Conservation (phyloP, 2,329 filamentous ascomycete genomes). For the Arachnopeziza araneosa region DNA sequence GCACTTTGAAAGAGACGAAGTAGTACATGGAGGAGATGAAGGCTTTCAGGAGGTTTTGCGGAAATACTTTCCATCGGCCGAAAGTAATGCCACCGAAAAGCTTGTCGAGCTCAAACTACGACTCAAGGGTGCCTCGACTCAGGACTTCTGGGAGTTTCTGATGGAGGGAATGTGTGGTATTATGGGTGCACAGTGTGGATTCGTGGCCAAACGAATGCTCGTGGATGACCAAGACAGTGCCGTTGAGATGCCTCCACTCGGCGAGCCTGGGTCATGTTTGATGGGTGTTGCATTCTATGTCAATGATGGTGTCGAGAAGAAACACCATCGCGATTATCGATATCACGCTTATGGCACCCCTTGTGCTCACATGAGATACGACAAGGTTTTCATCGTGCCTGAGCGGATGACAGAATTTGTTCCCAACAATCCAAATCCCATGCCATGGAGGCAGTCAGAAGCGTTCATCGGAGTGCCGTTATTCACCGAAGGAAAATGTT, state of each 20-base stretch:
- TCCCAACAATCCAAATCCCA: conserved; percentile 48
- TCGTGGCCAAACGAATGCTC: conserved; percentile 60
- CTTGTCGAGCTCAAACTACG: conserved; percentile 53
- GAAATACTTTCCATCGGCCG: conserved; percentile 39
- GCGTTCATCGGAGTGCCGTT: conserved; percentile 63
- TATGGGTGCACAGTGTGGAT: conserved; percentile 60
- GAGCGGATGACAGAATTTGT: background rate
- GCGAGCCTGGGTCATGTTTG: conserved; percentile 55
- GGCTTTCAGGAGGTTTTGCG: conserved; percentile 25
- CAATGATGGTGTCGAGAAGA: conserved; percentile 50
- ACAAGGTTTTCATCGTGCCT: conserved; percentile 39
- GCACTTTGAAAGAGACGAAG: conserved; percentile 18
- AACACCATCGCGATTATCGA: conserved; percentile 52
- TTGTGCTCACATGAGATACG: conserved; percentile 64
- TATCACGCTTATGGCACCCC: conserved; percentile 59
- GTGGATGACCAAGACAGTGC: conserved; percentile 52
- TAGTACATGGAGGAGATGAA: conserved; percentile 26
- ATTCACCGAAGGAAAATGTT: conserved; percentile 58
- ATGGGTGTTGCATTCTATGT: conserved; percentile 63
- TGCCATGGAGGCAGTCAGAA: conserved; percentile 54
- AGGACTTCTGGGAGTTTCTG: conserved; percentile 58
- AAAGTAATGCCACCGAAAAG: conserved; percentile 56
- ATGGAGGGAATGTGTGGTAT: conserved; percentile 60
- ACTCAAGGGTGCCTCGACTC: conserved; percentile 46
- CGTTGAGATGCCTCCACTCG: conserved; percentile 55